Conservation (phyloP, 2,329 filamentous ascomycete genomes). For the Sclerotiophoma versabilis region DNA sequence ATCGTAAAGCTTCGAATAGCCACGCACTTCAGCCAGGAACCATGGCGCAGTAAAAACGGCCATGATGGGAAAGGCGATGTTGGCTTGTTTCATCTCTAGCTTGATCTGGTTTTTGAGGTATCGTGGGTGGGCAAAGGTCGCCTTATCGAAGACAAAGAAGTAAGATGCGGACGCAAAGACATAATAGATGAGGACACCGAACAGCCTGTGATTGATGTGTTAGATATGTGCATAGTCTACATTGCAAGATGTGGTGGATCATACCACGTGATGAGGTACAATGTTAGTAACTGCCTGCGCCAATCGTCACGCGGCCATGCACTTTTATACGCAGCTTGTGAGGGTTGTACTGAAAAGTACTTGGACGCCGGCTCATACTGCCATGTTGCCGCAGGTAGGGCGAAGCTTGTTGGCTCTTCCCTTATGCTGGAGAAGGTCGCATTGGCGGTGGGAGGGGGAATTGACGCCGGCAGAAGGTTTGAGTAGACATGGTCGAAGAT, state of each 20-base stretch:
- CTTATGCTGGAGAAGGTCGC: slow-evolving; percentile 62
- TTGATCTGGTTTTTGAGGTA: slow-evolving; percentile 93
- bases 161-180: slow-evolving; percentile 84
- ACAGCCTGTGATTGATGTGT: slow-evolving; percentile 69
- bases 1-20: slow-evolving; percentile 88
- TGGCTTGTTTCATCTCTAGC: slow-evolving; percentile 84
- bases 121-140: slow-evolving; percentile 86
- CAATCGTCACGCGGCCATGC: slow-evolving; percentile 78
- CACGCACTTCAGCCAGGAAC: slow-evolving; percentile 83
- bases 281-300: slow-evolving; percentile 73
- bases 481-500: slow-evolving; percentile 83
- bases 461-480: slow-evolving; percentile 64
- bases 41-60: slow-evolving; percentile 79
- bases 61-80: slow-evolving; percentile 80
- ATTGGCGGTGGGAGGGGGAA: slow-evolving; percentile 60
- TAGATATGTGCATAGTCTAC: slow-evolving; percentile 3
- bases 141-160: slow-evolving; percentile 88
- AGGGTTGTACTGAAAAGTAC: slow-evolving; percentile 73
- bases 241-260: not conserved
- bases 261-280: slow-evolving; percentile 89
- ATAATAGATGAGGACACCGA: slow-evolving; percentile 86
- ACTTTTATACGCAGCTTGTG: slow-evolving; percentile 80
- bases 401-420: slow-evolving; percentile 46
- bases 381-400: slow-evolving; percentile 55
- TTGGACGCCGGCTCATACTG: slow-evolving; percentile 76